A percentile compares a stretch with the other conserved stretches of the same genome.
phyloP scores from a whole-genome alignment of 768 basidiomycete species.

The Termitomyces sp. region DNA sequence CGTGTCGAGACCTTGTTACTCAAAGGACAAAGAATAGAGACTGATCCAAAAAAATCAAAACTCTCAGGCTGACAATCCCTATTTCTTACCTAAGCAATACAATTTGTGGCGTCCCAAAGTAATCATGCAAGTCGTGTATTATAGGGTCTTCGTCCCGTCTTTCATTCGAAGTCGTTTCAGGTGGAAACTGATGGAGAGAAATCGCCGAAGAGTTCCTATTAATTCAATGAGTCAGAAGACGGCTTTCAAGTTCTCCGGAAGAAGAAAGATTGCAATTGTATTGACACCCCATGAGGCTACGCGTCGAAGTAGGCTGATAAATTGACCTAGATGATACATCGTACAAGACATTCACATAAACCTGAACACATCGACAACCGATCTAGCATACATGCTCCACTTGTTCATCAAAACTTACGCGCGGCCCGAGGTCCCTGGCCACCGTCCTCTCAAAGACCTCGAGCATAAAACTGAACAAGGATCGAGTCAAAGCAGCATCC shows the following conservation, averaged over 20 bases:
- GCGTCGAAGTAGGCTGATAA: not conserved
- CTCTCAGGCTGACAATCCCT: not conserved
- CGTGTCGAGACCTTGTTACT: no score
- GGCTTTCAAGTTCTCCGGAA: not conserved
- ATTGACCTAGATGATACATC: not conserved
- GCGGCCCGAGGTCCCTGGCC: constrained; percentile 79
- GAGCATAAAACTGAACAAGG: constrained; percentile 82
- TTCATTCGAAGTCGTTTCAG: not conserved
- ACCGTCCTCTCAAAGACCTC: constrained; percentile 91
- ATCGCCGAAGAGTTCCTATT: not conserved
- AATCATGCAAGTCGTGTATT: not conserved
- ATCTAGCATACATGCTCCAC: constrained; percentile 77
- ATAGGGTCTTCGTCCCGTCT: not conserved
- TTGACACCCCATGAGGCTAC: not conserved
- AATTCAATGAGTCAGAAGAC: not conserved
- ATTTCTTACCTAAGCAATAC: not conserved
- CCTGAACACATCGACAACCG: not conserved
- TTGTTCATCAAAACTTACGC: constrained; percentile 34
- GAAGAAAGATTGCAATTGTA: not conserved
- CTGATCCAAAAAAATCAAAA: not conserved
- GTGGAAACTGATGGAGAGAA: not conserved
- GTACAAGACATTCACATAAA: not conserved
- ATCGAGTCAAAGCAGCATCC: constrained; percentile 87
- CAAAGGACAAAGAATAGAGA: not conserved
- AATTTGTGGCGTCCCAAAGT: not conserved